Percentiles rank a stretch among this genome's conserved stretches.
phyloP scores from a whole-genome alignment of 768 basidiomycete species.

The Hygrophorus russula region DNA sequence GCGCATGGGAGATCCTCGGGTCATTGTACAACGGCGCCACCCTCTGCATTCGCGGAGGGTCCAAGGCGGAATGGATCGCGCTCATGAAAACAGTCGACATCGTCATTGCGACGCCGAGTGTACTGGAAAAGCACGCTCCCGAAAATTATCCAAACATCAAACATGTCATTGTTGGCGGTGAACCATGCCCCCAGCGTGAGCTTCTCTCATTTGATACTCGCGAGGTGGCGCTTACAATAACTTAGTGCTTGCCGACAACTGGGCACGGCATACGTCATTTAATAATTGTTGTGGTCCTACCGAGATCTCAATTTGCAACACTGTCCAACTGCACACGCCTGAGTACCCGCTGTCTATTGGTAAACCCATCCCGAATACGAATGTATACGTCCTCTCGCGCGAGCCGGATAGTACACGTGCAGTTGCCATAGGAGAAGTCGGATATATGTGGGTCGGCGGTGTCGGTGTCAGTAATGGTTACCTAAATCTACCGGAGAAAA shows the following conservation, averaged over 20 bases:
- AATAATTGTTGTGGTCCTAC: constrained; percentile 49
- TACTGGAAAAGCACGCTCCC: constrained; percentile 37
- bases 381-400: constrained; percentile 21
- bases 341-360: constrained; percentile 36
- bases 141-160: constrained; percentile 44
- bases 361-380: constrained; percentile 43
- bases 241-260: no score
- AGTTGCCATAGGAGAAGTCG: constrained; percentile 25
- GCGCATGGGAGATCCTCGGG: constrained; percentile 50
- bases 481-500: constrained; percentile 43
- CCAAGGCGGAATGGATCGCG: constrained; percentile 35
- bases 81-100: constrained; percentile 40
- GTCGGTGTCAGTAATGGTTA: constrained; percentile 47
- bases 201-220: constrained; percentile 32
- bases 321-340: constrained; percentile 34
- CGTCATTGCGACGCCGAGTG: constrained; percentile 43
- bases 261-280: constrained; percentile 22
- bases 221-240: no score
- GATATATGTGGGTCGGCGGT: constrained; percentile 55
- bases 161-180: constrained; percentile 44
- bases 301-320: constrained; percentile 50
- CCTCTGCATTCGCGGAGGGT: constrained; percentile 40
- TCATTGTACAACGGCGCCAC: constrained; percentile 41
- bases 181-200: constrained; percentile 41
- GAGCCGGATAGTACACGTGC: constrained; percentile 8